Percentiles rank a stretch among this genome's conserved stretches.
phyloP scores from a whole-genome alignment of 1,284 basidiomycete genomes.

The Ustanciosporium gigantosporum region DNA sequence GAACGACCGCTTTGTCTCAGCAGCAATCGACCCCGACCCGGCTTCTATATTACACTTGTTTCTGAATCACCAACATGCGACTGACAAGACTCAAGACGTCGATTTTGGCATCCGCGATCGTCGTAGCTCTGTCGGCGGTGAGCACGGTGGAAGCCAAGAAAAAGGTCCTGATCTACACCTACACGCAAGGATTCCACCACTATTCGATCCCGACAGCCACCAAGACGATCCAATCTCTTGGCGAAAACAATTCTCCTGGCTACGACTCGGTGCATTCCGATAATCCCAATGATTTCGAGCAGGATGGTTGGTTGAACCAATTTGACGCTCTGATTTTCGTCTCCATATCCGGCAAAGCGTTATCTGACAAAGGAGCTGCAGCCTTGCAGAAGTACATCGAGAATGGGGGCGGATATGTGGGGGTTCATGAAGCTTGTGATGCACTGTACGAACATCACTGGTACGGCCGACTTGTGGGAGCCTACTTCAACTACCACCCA shows the following conservation, averaged over 20 bases:
- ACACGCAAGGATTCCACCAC: constrained; percentile 45
- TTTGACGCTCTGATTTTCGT: constrained; percentile 53
- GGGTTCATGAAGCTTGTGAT: constrained; percentile 50
- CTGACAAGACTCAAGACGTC: too few relatives aligned
- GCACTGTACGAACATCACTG: constrained; percentile 39
- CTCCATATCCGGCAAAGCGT: constrained; percentile 40
- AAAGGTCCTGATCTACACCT: constrained; percentile 46
- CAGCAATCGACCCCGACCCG: too few relatives aligned
- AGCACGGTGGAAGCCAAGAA: constrained; percentile 20
- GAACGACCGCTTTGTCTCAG: too few relatives aligned
- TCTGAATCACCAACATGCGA: too few relatives aligned
- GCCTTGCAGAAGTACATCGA: constrained; percentile 46
- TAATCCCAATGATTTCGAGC: constrained; percentile 40
- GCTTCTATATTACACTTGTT: too few relatives aligned
- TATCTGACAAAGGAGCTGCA: constrained; percentile 27
- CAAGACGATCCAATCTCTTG: constrained; percentile 34
- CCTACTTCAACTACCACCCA: constrained; percentile 49
- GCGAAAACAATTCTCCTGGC: constrained; percentile 18
- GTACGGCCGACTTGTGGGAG: constrained; percentile 48
- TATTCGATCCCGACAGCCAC: constrained; percentile 43
- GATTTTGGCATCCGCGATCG: too few relatives aligned
- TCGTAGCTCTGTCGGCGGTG: too few relatives aligned
- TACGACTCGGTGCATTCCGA: constrained; percentile 35
- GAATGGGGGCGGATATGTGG: constrained; percentile 49
- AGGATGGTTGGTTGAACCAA: constrained; percentile 29